Conservation (phyloP, 805 yeast genomes). For the Suhomyces tanzawaensis region DNA sequence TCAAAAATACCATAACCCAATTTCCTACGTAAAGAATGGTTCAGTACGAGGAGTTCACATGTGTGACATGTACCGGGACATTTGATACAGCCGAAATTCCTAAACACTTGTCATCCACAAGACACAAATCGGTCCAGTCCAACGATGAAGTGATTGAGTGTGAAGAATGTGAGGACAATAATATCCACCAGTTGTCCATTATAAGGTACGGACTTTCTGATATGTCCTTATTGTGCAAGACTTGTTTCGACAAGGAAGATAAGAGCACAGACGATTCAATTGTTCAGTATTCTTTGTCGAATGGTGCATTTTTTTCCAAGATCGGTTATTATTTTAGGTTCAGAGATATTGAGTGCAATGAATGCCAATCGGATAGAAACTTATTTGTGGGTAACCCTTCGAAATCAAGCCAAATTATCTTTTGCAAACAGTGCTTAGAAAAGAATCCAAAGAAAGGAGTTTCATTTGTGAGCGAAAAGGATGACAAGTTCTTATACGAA, state of each 20-base stretch:
- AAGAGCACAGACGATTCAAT: constrained; percentile 37
- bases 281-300: constrained; percentile 49
- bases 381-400: constrained; percentile 33
- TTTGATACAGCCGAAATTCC: constrained; percentile 40
- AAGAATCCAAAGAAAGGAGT: constrained; percentile 5
- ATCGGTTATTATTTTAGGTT: constrained; percentile 47
- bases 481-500: constrained; percentile 45
- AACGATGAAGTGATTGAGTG: constrained; percentile 47
- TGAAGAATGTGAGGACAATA: constrained; percentile 54
- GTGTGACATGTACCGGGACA: constrained; percentile 45
- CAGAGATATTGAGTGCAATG: constrained; percentile 48
- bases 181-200: constrained; percentile 51
- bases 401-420: constrained; percentile 24
- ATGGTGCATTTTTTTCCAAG: constrained; percentile 54
- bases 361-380: constrained; percentile 43
- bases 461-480: constrained; percentile 43
- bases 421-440: constrained; percentile 45
- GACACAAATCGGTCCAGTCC: constrained; percentile 49
- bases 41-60: constrained; percentile 26
- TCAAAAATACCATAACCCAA: no score
- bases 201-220: constrained; percentile 56
- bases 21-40: neutral
- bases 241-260: constrained; percentile 41
- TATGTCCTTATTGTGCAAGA: constrained; percentile 47
- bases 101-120: constrained; percentile 51